Evolutionary conservation across 176 grass and related monocot species (phyloP).

Genomic region (Cenchrus fungigraminus): DNA sequence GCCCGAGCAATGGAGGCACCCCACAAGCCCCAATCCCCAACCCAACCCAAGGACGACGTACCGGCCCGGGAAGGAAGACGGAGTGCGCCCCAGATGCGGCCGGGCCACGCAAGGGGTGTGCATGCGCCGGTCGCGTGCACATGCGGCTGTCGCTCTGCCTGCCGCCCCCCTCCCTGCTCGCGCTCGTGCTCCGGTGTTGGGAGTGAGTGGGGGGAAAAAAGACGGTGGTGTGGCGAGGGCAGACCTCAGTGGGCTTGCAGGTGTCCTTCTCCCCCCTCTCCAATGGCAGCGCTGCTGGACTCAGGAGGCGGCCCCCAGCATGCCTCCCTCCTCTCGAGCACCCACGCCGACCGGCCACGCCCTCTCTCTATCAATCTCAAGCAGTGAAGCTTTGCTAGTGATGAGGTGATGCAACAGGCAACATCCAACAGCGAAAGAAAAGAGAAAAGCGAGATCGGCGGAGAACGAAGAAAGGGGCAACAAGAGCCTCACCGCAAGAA

Average conservation of each 20-base stretch:
- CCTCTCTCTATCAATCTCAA: no score
- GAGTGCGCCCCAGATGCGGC: conserved; percentile 43
- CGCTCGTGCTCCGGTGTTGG: conserved; percentile 13
- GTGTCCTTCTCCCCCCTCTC: conserved; percentile 53
- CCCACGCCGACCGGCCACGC: conserved; percentile 18
- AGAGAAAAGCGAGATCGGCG: conserved; percentile 12
- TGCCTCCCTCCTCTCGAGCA: conserved; percentile 54
- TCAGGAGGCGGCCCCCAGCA: conserved; percentile 49
- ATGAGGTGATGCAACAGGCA: conserved; percentile 39
- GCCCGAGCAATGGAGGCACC: conserved; percentile 40
- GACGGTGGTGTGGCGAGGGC: conserved; percentile 5
- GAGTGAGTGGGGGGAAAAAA: conserved; percentile 17
- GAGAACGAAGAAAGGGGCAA: conserved; percentile 3
- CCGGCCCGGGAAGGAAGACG: not conserved
- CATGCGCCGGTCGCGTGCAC: conserved; percentile 39
- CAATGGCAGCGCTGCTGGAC: conserved; percentile 49
- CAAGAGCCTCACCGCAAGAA: conserved; percentile 50
- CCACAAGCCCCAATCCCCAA: not conserved
- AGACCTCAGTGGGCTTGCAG: conserved; percentile 50
- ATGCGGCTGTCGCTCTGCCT: conserved; percentile 38
- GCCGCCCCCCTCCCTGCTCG: not conserved
- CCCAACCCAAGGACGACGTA: no score
- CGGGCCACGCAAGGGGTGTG: conserved; percentile 51
- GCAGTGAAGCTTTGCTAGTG: not conserved
- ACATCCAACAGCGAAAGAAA: conserved; percentile 34